Percentiles rank a stretch among this genome's conserved stretches.
Evolutionary conservation across 1,284 basidiomycete species (phyloP).

Genomic region (Stygiomarasmius scandens): DNA sequence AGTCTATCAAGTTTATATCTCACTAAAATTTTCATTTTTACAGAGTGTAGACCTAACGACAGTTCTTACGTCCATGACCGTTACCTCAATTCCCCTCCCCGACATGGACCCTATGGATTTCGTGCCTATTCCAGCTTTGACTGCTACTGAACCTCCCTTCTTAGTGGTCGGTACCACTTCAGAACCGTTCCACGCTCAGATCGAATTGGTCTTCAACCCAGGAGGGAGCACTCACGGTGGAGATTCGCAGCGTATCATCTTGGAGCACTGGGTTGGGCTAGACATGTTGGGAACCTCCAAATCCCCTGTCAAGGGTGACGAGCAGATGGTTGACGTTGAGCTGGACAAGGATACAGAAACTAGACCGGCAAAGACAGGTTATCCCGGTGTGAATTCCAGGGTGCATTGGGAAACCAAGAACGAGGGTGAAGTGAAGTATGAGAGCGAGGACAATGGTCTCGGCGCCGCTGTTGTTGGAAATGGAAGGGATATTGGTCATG

Average conservation of each 20-base stretch:
- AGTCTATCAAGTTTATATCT: background rate
- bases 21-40: constrained; percentile 12
- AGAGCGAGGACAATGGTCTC: background rate
- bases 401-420: constrained; percentile 33
- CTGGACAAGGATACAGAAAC: constrained; percentile 64
- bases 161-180: constrained; percentile 56
- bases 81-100: constrained; percentile 40
- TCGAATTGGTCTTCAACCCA: constrained; percentile 53
- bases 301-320: constrained; percentile 57
- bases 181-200: constrained; percentile 63
- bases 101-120: constrained; percentile 36
- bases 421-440: background rate
- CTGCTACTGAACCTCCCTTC: constrained; percentile 56
- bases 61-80: constrained; percentile 51
- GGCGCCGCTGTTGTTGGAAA: background rate
- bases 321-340: constrained; percentile 74
- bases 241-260: constrained; percentile 32
- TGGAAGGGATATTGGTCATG: background rate
- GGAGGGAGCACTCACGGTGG: constrained; percentile 11
- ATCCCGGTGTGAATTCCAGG: constrained; percentile 31
- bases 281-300: constrained; percentile 54
- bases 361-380: constrained; percentile 38
- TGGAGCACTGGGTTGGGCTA: constrained; percentile 80
- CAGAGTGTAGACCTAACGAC: constrained; percentile 55
- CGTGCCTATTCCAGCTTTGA: constrained; percentile 32